phyloP scores from a whole-genome alignment of 129 eudicot genomes.

The Chrysanthemum makinoi region DNA sequence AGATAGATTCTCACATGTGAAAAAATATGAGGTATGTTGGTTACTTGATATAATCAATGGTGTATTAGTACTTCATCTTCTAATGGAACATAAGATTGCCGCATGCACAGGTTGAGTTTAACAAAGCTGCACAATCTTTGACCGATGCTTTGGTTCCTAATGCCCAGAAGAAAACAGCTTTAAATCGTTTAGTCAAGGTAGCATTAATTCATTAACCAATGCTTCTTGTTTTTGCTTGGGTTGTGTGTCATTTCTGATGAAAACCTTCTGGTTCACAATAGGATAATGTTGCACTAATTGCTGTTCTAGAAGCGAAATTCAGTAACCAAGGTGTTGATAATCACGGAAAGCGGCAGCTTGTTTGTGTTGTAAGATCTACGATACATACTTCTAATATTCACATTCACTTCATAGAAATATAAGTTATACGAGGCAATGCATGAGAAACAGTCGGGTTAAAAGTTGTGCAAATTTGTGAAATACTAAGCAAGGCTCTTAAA shows the following conservation, averaged over 20 bases:
- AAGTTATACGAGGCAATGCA: not conserved
- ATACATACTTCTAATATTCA: not conserved
- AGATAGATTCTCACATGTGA: conserved; percentile 54
- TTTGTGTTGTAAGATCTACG: conserved; percentile 81
- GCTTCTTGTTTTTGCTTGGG: not conserved
- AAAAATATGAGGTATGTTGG: conserved; percentile 51
- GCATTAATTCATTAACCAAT: not conserved
- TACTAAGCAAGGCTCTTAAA: no score
- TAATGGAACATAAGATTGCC: conserved; percentile 6
- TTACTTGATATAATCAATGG: not conserved
- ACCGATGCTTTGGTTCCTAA: conserved; percentile 52
- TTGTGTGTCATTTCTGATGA: conserved; percentile 13
- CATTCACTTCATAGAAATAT: not conserved
- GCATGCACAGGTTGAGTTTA: conserved; percentile 44
- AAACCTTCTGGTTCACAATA: conserved; percentile 24
- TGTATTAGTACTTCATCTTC: conserved; percentile 3
- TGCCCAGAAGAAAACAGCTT: conserved; percentile 50
- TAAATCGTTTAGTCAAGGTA: conserved; percentile 49
- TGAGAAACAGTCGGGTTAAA: no score
- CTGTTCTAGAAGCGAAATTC: conserved; percentile 93
- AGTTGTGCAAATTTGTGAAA: no score
- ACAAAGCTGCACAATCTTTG: conserved; percentile 60
- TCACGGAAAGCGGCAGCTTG: conserved; percentile 94
- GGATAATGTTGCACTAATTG: conserved; percentile 94
- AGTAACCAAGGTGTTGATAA: conserved; percentile 74